A percentile compares a stretch with the other conserved stretches of the same genome.
These are phyloP conservation scores for Podosphaera aphanis DNA, from an alignment of 2,329 filamentous ascomycete genomes.

Conservation along the genomic window DNA sequence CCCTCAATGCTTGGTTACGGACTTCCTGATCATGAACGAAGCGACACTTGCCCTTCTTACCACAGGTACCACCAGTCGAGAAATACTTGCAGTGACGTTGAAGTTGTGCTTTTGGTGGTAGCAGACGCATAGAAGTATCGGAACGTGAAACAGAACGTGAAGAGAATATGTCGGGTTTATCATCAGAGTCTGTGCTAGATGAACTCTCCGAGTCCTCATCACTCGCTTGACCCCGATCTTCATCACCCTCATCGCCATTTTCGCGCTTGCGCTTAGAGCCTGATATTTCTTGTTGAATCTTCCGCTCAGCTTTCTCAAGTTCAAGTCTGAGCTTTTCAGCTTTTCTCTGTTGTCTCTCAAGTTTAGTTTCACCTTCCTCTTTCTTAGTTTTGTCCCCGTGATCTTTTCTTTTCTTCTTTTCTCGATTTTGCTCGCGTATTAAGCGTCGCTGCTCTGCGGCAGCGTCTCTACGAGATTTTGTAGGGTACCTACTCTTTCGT, in stretches of 20 bases:
- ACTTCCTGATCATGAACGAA: constrained; percentile 44
- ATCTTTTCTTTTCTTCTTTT: constrained; percentile 14
- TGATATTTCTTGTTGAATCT: constrained; percentile 19
- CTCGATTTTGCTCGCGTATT: constrained; percentile 13
- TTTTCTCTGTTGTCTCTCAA: constrained; percentile 29
- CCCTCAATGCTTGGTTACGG: constrained; percentile 36
- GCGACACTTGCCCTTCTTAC: constrained; percentile 54
- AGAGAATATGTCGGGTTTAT: constrained; percentile 33
- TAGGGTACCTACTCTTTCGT: constrained; percentile 59
- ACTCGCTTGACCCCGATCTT: constrained; percentile 22
- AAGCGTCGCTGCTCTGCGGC: constrained; percentile 28
- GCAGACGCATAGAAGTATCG: constrained; percentile 8
- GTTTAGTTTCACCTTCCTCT: constrained; percentile 25
- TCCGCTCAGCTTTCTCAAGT: constrained; percentile 42
- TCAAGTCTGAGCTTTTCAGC: constrained; percentile 39
- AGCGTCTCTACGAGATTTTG: constrained; percentile 41
- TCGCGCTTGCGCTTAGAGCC: constrained; percentile 46
- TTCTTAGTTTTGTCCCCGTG: constrained; percentile 20
- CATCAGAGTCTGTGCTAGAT: constrained; percentile 25
- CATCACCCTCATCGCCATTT: constrained; percentile 42
- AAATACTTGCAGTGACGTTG: constrained; percentile 48
- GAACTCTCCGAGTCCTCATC: constrained; percentile 12
- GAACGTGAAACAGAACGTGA: constrained; percentile 18
- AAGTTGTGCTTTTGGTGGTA: constrained; percentile 33
- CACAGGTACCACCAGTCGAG: constrained; percentile 42